Percentiles rank a stretch among this genome's conserved stretches.
These are phyloP conservation scores for Panicum virgatum DNA, from an alignment of 202 grass and related monocot genomes.

Conservation along the genomic window DNA sequence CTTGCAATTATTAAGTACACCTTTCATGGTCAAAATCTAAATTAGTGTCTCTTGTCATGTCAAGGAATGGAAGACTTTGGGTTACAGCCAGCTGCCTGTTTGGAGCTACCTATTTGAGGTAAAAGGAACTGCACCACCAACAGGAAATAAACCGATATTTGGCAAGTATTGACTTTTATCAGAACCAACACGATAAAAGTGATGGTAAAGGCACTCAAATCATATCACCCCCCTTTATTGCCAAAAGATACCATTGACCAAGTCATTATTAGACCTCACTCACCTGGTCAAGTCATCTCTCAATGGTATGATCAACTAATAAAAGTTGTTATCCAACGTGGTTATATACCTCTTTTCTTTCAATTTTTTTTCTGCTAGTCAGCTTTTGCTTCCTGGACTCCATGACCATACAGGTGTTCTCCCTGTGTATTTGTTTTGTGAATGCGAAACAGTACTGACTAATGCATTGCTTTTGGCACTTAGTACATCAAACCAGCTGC, in stretches of 20 bases:
- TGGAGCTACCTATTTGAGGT: conserved; percentile 26
- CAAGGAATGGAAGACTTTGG: conserved; percentile 1
- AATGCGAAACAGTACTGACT: neutral
- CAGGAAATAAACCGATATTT: conserved; percentile 21
- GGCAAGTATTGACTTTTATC: conserved; percentile 18
- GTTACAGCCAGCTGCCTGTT: neutral
- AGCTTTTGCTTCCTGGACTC: neutral
- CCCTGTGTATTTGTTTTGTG: neutral
- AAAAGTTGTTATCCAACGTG: neutral
- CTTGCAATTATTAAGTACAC: neutral
- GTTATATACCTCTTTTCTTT: neutral
- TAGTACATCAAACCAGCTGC: conserved; percentile 25
- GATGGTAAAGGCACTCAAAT: conserved; percentile 9
- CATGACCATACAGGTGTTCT: neutral
- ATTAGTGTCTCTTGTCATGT: conserved; percentile 25
- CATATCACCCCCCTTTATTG: neutral
- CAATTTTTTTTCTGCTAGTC: neutral
- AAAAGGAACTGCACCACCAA: conserved; percentile 27
- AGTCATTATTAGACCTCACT: neutral
- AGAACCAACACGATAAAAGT: conserved; percentile 19
- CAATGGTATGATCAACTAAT: neutral
- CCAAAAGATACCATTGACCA: neutral
- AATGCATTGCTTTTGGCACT: conserved; percentile 35
- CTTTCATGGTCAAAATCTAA: neutral
- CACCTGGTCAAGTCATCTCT: neutral